Base-by-base conservation (phyloP, 306 rosid species). In the Sophora flavescens region DNA sequence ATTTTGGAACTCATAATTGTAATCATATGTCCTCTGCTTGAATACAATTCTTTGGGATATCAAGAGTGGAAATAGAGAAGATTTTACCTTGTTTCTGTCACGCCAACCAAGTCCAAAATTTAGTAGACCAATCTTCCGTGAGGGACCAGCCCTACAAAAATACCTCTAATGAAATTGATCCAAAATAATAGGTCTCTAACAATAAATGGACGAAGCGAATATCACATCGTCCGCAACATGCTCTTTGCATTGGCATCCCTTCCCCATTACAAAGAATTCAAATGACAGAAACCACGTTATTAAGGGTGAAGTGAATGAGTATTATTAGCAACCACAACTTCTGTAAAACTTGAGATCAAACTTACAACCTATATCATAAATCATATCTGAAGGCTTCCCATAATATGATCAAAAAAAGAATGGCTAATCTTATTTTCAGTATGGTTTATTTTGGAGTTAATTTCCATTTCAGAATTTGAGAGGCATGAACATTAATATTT, bases 51-150 rank as follows among this genome's bases (percentile, higher is more conserved):
- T 54, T 14, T 8, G 58, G 62, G 51, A 26, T 35, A 75, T 42
- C 32, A 6, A 60, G 54, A 56, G 58, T 6, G 74, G 70, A 30
- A 70, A 38, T 5, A 45, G 50, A 75, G 47, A 69, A 74, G 44
- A 74, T 58, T 50, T 84, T 80, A 95, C 98, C 98, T 88, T 92
- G 85, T 73, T 88, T 84, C 81, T 86, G 79, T 94, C 98, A 62
- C 96, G 97, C 97, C 97, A 95, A 51, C 98, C 96, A 42, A 90
- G 87, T 82, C 92, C 95, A 87, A 95, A 95, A 36, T 88, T 83
- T 60, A 89, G 83, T 78, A 94, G 84, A 47, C 96, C 75, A 14
- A 63, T 36, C 87, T 80, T 94, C 69, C 83, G 88, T 65, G 91
- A 39, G 51, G 86, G 30, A 56, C 50, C 61, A 48, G 85, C 44